Evolutionary conservation across 1,284 basidiomycete species (phyloP), one percentile per base, ranked within the genome.

Genomic region (Entoloma clypeatum): DNA sequence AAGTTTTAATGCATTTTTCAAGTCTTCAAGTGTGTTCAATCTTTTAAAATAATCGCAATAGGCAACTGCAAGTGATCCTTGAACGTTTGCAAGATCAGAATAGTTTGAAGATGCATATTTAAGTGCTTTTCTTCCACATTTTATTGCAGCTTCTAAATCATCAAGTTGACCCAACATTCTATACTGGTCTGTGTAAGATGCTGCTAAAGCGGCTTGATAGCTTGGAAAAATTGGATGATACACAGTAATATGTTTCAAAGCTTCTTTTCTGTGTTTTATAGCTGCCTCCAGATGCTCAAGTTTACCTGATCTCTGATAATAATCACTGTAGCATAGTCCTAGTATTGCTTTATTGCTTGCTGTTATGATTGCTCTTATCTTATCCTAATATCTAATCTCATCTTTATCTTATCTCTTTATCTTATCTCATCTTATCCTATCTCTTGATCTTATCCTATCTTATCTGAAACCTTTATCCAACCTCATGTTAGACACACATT

Each of bases 341-440:
- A 51, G 33, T 14, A 27, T 13, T 1, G n/a, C 28, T 28, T 41
- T 30, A 24, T 36, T 30, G 5, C 22, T 33, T 7, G 43, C 24
- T 30, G 37, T 5, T 26, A 31, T 5, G 39, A 32, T 26, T 49
- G 41, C 6, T 43, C 42, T 5, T 36, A 9, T 4, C 51, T 43
- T 7, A 44, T 34, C 10, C 39, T 25, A 11, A 21, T 31, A 5
- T 50, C 25, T 24, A 47, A 42, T 25, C 38, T 36, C 28, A 37
- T 24, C 9, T 32, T 36, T 24, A 47, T 27, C 23, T 47, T 41
- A 8, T 50, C 13, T 10, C 51, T 49, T 16, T 26, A 18, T 3
- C 47, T 43, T 14, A 57, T 36, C 21, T 53, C 50, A 13, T n/a
- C 36, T 25, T 28, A 33, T n/a, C n/a, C n/a, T n/a, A n/a, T n/a